Base-by-base conservation (phyloP, 441 rosid species). In the Euphorbia corollata region DNA sequence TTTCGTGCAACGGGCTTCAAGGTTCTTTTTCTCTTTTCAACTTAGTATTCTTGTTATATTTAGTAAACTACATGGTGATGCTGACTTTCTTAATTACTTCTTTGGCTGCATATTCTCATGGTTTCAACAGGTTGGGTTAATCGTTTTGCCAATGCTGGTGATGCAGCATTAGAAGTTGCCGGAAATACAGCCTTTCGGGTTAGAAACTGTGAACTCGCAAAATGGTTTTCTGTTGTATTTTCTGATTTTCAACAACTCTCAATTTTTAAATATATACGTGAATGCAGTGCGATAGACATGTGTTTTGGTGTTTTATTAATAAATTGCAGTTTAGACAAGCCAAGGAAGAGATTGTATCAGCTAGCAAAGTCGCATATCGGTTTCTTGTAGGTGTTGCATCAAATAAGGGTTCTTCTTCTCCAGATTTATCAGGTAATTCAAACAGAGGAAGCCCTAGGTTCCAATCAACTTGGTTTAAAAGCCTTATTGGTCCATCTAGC, bases 61-160 rank as follows among this genome's bases (percentile, higher is more conserved):
- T 9, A 47, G 36, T 41, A 56, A 39, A 6, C 53, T 10, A 60
- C 32, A 10, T 51, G n/a, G n/a, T 60, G 65, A 9, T 59, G 47
- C 24, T 47, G 27, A 41, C 8, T n/a, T 4, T 55, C 22, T 47
- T 22, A 27, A 13, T 64, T 63, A 41, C 41, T 16, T 8, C 0
- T 13, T 56, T 32, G 54, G 63, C 36, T 51, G 59, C 19, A 54
- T 65, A 53, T 34, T 24, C 59, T 56, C 61, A 39, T 68, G 50
- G 51, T 55, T 73, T 71, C 67, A 65, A 75, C 84, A 95, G 98
- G 91, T 80, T 95, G 99, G 99, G 92, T 90, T 54, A 95, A 91
- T 82, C 94, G 98, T 13, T 91, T 95, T 90, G 97, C 99, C 30
- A 79, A 90, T 74, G 97, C 98, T 63, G 99, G 98, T 20, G 98